Evolutionary conservation across 768 basidiomycete genomes (phyloP).

Genomic region (Tylopilus sp.): DNA sequence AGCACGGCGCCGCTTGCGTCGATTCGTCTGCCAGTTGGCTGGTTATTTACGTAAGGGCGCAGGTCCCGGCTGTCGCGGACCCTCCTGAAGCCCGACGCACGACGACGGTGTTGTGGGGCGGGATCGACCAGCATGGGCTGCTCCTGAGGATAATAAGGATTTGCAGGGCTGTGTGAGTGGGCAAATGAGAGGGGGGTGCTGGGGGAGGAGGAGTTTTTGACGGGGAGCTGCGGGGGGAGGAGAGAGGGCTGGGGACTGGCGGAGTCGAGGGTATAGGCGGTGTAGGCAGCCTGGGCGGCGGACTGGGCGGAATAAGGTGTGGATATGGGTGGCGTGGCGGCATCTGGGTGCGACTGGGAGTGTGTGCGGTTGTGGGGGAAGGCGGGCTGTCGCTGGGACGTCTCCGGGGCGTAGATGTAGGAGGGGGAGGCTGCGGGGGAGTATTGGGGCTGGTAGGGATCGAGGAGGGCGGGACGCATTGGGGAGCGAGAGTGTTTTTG

Average conservation of each 20-base stretch:
- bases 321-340: constrained; percentile 43
- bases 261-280: too few species aligned
- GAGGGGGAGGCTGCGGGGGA: constrained; percentile 51
- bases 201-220: constrained; percentile 58
- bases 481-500: constrained; percentile 58
- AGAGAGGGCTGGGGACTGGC: too few species aligned
- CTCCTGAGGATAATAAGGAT: constrained; percentile 59
- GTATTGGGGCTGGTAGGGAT: constrained; percentile 64
- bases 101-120: constrained; percentile 52
- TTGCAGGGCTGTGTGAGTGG: constrained; percentile 47
- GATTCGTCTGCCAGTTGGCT: constrained; percentile 68
- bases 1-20: constrained; percentile 73
- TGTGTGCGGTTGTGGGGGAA: constrained; percentile 56
- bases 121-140: constrained; percentile 73
- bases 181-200: constrained; percentile 69
- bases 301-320: constrained; percentile 58
- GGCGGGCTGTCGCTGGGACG: constrained; percentile 36
- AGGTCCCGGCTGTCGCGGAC: constrained; percentile 76
- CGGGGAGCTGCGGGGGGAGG: constrained; percentile 45
- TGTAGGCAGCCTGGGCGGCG: constrained; percentile 39
- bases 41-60: constrained; percentile 64
- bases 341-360: constrained; percentile 54
- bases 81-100: constrained; percentile 74
- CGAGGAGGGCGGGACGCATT: constrained; percentile 56
- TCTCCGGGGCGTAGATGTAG: constrained; percentile 41